These are phyloP conservation scores for Zygosaccharomyces gambellarensis DNA, from an alignment of 805 yeast genomes.

Conservation along the genomic window DNA sequence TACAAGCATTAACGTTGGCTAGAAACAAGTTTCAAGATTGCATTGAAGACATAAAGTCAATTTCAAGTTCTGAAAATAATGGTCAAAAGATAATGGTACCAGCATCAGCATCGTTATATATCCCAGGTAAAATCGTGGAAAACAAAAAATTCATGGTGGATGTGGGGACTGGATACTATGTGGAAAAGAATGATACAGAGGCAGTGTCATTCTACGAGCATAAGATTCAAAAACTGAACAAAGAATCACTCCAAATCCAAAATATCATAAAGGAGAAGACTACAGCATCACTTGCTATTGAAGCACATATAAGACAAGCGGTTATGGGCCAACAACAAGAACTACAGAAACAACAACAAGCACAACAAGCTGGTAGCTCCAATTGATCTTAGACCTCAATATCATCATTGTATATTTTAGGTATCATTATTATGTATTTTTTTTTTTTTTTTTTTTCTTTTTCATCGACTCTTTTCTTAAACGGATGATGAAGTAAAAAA, in stretches of 20 bases:
- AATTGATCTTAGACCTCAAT: background rate
- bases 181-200: constrained; percentile 67
- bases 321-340: constrained; percentile 27
- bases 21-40: constrained; percentile 79
- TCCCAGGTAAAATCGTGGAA: constrained; percentile 73
- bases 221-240: constrained; percentile 66
- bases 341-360: constrained; percentile 22
- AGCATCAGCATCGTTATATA: constrained; percentile 79
- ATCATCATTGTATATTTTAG: background rate
- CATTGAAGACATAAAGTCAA: constrained; percentile 57
- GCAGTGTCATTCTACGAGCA: constrained; percentile 67
- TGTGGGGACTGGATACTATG: constrained; percentile 93
- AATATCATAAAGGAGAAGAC: constrained; percentile 72
- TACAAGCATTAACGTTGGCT: constrained; percentile 79
- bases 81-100: constrained; percentile 69
- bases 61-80: constrained; percentile 40
- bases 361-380: constrained; percentile 3
- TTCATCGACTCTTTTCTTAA: background rate
- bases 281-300: constrained; percentile 37
- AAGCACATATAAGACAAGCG: constrained; percentile 30
- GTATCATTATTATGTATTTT: background rate
- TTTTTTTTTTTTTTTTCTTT: background rate
- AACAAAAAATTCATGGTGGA: constrained; percentile 77
- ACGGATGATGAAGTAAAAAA: background rate
- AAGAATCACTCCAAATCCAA: constrained; percentile 69